phyloP scores from a whole-genome alignment of 768 basidiomycete genomes.

The Auricularia sp. region DNA sequence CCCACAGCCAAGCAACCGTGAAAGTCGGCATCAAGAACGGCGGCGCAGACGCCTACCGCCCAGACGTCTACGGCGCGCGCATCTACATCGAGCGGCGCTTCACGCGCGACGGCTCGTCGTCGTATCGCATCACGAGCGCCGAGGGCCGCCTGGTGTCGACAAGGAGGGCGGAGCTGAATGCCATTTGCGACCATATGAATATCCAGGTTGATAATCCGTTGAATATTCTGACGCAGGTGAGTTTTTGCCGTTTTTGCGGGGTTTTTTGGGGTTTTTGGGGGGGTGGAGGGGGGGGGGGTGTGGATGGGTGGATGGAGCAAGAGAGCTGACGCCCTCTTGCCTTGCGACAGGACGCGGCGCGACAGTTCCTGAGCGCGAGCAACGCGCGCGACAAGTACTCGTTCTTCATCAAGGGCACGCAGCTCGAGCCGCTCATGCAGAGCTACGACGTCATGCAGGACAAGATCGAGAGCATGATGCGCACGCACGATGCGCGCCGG shows the following conservation, averaged over 20 bases:
- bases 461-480: conserved; percentile 44
- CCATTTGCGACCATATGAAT: conserved; percentile 91
- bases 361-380: conserved; percentile 79
- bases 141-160: conserved; percentile 57
- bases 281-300: no score
- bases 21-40: conserved; percentile 78
- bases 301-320: no score
- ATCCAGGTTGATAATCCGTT: conserved; percentile 95
- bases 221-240: conserved; percentile 84
- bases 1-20: conserved; percentile 55
- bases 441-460: conserved; percentile 73
- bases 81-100: conserved; percentile 80
- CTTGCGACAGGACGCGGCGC: conserved; percentile 40
- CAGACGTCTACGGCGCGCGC: conserved; percentile 72
- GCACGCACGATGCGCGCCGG: no score
- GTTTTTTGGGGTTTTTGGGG: no score
- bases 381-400: conserved; percentile 82
- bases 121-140: conserved; percentile 74
- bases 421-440: conserved; percentile 74
- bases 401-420: conserved; percentile 94
- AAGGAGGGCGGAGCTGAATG: conserved; percentile 75
- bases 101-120: conserved; percentile 59
- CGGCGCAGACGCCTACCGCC: conserved; percentile 82
- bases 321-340: no score
- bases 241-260: background rate